Evolutionary conservation across 2,329 filamentous ascomycete species (phyloP).

Genomic region (Pseudocercospora fuligena): DNA sequence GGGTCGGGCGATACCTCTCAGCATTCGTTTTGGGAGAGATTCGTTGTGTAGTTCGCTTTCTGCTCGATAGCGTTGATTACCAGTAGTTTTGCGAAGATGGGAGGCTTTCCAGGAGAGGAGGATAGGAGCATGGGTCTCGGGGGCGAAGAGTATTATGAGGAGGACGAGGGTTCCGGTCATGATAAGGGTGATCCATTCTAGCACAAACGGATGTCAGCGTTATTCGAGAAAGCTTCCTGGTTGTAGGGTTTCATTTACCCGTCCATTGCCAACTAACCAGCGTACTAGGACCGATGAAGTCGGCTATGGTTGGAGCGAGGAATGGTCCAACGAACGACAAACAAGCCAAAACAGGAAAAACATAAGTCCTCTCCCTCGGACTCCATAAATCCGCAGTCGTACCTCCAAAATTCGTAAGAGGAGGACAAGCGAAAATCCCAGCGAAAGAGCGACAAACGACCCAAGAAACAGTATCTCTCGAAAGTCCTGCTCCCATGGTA

Average conservation of each 20-base stretch:
- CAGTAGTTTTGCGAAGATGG: conserved; percentile 37
- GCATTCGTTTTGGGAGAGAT: conserved; percentile 25
- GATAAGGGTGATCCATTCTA: conserved; percentile 47
- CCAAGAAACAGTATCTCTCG: conserved; percentile 31
- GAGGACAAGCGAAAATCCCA: conserved; percentile 32
- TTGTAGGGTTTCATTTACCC: neutral
- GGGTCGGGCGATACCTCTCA: conserved; percentile 20
- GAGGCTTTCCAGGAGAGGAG: conserved; percentile 41
- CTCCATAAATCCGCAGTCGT: conserved; percentile 34
- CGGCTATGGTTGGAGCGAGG: conserved; percentile 49
- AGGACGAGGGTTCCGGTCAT: conserved; percentile 18
- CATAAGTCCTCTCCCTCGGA: conserved; percentile 28
- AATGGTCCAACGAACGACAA: conserved; percentile 40
- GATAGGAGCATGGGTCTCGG: conserved; percentile 55
- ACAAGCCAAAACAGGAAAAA: conserved; percentile 30
- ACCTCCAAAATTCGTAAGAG: conserved; percentile 33
- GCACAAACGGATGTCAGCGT: conserved; percentile 46
- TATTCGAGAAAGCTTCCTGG: neutral
- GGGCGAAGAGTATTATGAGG: conserved; percentile 47
- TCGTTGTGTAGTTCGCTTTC: conserved; percentile 19
- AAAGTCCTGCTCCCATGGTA: conserved; percentile 27
- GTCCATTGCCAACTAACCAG: conserved; percentile 41
- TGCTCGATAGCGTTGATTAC: conserved; percentile 19
- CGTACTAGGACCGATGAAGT: conserved; percentile 46
- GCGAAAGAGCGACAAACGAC: conserved; percentile 33